Evolutionary conservation across 73 alveolate genomes (phyloP).

Genomic region (Breviolum minutum): DNA sequence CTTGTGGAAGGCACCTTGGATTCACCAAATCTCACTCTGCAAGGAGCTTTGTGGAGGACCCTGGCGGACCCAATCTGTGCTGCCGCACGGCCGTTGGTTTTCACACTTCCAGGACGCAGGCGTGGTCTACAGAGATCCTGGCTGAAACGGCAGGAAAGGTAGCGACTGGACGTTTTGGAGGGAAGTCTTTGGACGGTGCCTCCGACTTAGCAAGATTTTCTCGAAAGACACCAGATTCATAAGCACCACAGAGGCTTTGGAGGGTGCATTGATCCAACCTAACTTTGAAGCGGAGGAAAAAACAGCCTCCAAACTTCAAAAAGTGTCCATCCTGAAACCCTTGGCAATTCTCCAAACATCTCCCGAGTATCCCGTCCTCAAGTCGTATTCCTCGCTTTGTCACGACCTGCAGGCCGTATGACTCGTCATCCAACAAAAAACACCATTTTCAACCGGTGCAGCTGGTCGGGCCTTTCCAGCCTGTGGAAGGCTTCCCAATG

Average conservation of each 20-base stretch:
- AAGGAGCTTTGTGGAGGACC: too few relatives aligned
- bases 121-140: slow-evolving; percentile 91
- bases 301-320: neutral
- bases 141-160: neutral
- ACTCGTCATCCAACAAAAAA: too few relatives aligned
- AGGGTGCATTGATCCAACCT: too few relatives aligned
- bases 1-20: slow-evolving; percentile 79
- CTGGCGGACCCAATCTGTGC: too few relatives aligned
- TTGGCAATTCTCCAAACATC: too few relatives aligned
- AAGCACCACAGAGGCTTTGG: too few relatives aligned
- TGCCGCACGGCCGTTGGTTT: slow-evolving; percentile 53
- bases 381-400: slow-evolving; percentile 42
- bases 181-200: too few relatives aligned
- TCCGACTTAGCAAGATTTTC: too few relatives aligned
- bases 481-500: slow-evolving; percentile 50
- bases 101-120: slow-evolving; percentile 66
- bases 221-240: too few relatives aligned
- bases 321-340: too few relatives aligned
- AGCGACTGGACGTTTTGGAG: too few relatives aligned
- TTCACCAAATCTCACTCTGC: neutral
- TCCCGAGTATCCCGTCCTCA: neutral
- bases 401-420: neutral
- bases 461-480: slow-evolving; percentile 35
- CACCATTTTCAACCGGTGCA: too few relatives aligned
- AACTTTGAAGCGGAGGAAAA: neutral